These are phyloP conservation scores for Colletotrichum sp. DNA, from an alignment of 2,329 filamentous ascomycete genomes.

Conservation along the genomic window DNA sequence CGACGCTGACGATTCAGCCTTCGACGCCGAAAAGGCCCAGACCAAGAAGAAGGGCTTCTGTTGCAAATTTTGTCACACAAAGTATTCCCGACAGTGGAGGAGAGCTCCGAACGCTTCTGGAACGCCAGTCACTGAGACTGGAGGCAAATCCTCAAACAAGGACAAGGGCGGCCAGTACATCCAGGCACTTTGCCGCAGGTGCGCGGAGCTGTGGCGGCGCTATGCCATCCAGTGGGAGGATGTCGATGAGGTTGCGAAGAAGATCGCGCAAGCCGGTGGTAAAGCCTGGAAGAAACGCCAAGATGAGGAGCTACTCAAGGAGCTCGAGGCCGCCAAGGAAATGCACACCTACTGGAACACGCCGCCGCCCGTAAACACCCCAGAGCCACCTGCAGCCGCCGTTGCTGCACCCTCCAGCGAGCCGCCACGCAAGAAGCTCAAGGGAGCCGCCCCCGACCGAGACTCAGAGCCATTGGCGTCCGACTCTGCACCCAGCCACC, in stretches of 20 bases:
- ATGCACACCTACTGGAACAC: conserved; percentile 52
- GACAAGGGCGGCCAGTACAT: conserved; percentile 79
- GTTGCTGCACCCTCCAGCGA: conserved; percentile 43
- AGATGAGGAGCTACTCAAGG: conserved; percentile 87
- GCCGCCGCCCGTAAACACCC: conserved; percentile 31
- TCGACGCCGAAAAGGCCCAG: conserved; percentile 84
- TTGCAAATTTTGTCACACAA: conserved; percentile 90
- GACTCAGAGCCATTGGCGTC: conserved; percentile 52
- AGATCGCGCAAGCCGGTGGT: conserved; percentile 79
- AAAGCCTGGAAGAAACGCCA: conserved; percentile 87
- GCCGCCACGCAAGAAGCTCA: conserved; percentile 70
- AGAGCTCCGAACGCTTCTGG: conserved; percentile 81
- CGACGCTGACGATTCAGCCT: conserved; percentile 92
- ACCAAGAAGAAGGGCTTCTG: conserved; percentile 83
- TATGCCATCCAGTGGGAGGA: conserved; percentile 98
- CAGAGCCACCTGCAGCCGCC: conserved; percentile 32
- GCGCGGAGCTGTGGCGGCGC: conserved; percentile 91
- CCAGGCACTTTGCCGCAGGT: conserved; percentile 86
- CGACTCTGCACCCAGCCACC: conserved; percentile 43
- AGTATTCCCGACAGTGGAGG: conserved; percentile 86
- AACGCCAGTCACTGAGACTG: conserved; percentile 70
- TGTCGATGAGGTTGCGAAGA: conserved; percentile 87
- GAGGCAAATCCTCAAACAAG: conserved; percentile 70
- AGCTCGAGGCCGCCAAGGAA: conserved; percentile 70
- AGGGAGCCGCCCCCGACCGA: conserved; percentile 54